Evolutionary conservation across 139 green algal genomes (phyloP), one percentile per base, ranked within the genome.

Genomic region (Gonium pectorale): DNA sequence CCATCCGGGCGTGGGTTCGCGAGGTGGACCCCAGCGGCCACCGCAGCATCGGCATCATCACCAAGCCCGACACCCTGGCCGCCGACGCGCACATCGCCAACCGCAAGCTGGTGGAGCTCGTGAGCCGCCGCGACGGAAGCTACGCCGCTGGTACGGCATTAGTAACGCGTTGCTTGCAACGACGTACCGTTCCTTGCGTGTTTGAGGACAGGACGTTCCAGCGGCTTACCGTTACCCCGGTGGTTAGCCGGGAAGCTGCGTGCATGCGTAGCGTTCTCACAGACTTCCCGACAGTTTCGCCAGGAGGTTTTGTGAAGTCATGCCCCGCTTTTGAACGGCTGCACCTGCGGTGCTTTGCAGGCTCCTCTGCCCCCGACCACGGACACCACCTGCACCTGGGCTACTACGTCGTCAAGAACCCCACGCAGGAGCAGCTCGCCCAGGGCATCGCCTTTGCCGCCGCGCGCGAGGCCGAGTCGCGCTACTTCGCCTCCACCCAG

Each of bases 331-430:
- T n/a, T n/a, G n/a, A n/a, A n/a, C n/a, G n/a, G n/a, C n/a, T n/a
- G n/a, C n/a, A n/a, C n/a, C n/a, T n/a, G n/a, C n/a, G n/a, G n/a
- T n/a, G n/a, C n/a, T n/a, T n/a, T n/a, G n/a, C n/a, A n/a, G n/a
- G n/a, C 9, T 6, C 24, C 6, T 22, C 56, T 64, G 19, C 19
- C n/a, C 19, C 56, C 56, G 21, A 37, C 37, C 6, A 49, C 22
- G 21, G 29, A 37, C 5, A 3, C 37, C 62, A 38, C 44, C 79
- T 86, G 26, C 11, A 27, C 7, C 63, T 78, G n/a, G 81, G 81
- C 69, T 87, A 68, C 43, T 87, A 78, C 31, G 70, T 81, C 31
- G 70, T 87, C 31, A 64, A 66, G 37, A 87, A 87, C 81, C 81
- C 70, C 19, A 21, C 9, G 22, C 81, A 87, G 70, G 60, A 81